Evolutionary conservation across 306 rosid genomes (phyloP), one percentile per base, ranked within the genome.

Genomic region (Argentina anserina): DNA sequence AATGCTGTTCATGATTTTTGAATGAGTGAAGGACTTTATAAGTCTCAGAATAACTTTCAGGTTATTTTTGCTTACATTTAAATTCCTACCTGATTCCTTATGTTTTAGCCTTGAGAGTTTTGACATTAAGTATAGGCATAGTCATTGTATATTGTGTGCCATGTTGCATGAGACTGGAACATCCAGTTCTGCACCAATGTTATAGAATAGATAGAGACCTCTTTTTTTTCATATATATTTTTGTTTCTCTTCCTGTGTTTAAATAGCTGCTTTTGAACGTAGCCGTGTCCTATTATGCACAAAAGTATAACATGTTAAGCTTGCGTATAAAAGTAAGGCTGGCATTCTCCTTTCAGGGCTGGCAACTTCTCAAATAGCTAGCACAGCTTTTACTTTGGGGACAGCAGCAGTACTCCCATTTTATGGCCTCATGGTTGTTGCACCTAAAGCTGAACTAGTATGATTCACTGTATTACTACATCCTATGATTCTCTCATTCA

Each of bases 331-430:
- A 62, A 28, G 34, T 31, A 29, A 40, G 23, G 5, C 18, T 5
- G 5, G 62, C 49, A 10, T 71, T 62, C 34, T 8, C 37, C 66
- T 81, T 86, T 76, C 89, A 94, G 97, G 92, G 90, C 71, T 84
- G 67, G 28, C 78, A 40, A 83, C 79, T 65, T 63, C 96, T 81
- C 91, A 89, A 77, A 85, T 94, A 62, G 90, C 96, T 61, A 85
- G 84, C 84, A 74, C 82, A 61, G 96, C 81, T 74, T 91, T 94
- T 72, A 86, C 96, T 28, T 52, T 85, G 73, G 99, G 97, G 74
- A 94, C 97, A 70, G n/a, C 78, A 49, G 90, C 97, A 45, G 99
- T 94, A 65, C 96, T 94, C 59, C 99, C 99, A 36, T 94, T 88
- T 80, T 94, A 94, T 78, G 78, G 90, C 59, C 97, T 94, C 68